These are phyloP conservation scores for Citrullus amarus DNA, from an alignment of 306 rosid species.

Conservation along the genomic window DNA sequence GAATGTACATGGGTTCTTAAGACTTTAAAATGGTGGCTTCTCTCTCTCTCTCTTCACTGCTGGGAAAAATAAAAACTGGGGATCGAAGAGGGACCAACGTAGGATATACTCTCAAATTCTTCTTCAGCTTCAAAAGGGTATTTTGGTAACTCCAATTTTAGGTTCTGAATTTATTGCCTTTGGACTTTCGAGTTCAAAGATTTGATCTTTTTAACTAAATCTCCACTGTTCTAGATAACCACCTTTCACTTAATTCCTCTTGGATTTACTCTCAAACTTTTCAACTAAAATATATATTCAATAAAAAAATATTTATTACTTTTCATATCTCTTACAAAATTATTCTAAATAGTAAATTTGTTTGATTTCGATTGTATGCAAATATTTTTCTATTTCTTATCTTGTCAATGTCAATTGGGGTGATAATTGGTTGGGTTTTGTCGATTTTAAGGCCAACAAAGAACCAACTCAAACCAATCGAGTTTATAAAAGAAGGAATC, in stretches of 20 bases:
- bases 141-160: background rate
- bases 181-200: background rate
- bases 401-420: no score
- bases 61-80: background rate
- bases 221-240: background rate
- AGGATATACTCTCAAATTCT: constrained; percentile 19
- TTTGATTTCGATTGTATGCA: no score
- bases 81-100: constrained; percentile 12
- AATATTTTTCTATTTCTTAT: no score
- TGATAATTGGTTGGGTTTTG: no score
- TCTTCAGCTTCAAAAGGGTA: background rate
- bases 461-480: no score
- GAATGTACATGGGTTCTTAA: constrained; percentile 41
- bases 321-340: no score
- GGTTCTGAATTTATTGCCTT: background rate
- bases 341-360: no score
- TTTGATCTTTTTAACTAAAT: background rate
- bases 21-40: constrained; percentile 16
- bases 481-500: no score
- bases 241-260: background rate
- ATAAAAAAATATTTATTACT: no score
- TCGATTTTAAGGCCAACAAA: no score
- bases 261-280: background rate
- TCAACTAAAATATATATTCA: no score
- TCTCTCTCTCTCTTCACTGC: background rate